Base-by-base conservation (phyloP, 106 monocot species). In the Dendrobium nobile region DNA sequence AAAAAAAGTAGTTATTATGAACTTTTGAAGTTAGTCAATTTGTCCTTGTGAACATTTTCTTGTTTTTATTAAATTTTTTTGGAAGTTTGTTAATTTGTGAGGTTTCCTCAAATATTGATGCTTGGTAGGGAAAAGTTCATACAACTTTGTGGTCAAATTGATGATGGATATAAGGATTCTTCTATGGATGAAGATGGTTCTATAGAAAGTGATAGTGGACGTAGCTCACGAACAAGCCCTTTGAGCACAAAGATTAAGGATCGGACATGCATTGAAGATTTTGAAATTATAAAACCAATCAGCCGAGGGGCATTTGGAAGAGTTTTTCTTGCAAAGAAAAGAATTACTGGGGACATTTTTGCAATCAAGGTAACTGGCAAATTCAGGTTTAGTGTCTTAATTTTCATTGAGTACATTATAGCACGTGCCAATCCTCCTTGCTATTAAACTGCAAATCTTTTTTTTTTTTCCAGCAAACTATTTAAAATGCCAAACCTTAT, bases 241-340 rank as follows among this genome's bases (percentile, higher is more conserved):
- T 77, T 88, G 77, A 82, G 86, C 59, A 84, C 84, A 78, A 99
- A 88, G 59, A 58, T 91, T 43, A 99, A 95, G 83, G 95, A 99
- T 40, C 87, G 99, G 40, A 99, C 99, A 78, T 93, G 88, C 16
- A 99, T 99, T 64, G 99, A 99, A 74, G 99, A 99, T 88, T 99
- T 99, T 91, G 99, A 95, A 87, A 99, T 99, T 45, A 93, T 99
- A 85, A 99, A 99, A 80, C 99, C 99, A 72, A 91, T 99, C 58
- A 99, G 99, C 83, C 79, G 99, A 82, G 99, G 99, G 18, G 95
- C 99, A 86, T 99, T 99, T 87, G 99, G 99, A 79, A 89, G 99
- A 42, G 99, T 99, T 85, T 99, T 99, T 79, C 99, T 99, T 68
- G 95, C 99, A 77, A 99, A 90, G 84, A 99, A 99, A 88, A 91